Base-by-base conservation (phyloP, 1,284 basidiomycete species). In the Microbotryum intermedium region DNA sequence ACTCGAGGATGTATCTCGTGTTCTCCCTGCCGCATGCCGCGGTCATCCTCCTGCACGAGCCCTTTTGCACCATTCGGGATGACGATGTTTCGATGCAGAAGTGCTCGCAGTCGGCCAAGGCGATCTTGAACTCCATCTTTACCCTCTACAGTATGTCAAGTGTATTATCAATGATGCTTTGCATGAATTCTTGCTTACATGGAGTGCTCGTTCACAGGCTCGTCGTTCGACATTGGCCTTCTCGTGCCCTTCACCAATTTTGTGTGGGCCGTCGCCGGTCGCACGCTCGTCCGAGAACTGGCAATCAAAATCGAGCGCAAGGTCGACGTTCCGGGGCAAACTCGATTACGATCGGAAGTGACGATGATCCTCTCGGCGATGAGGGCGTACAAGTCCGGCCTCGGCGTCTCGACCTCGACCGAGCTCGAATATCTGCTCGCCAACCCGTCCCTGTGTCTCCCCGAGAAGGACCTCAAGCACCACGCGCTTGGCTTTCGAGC, bases 1-100 rank as follows among this genome's bases (percentile, higher is more conserved):
- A 63, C 20, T 50, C 61, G 2, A 50, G 50, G 10, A 53, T 59
- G 26, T 59, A 53, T 25, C 23, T 63, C n/a, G 50, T 53, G 23
- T 58, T 50, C 2, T 52, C 61, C 1, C 34, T 60, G 18, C 50
- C 55, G 6, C 50, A 63, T 49, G 62, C 60, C 25, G 49, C 54
- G 39, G 58, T 62, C 23, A 66, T 69, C 21, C 42, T 69, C 13
- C 58, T 69, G 6, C 68, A 69, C 51, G 68, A 69, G 57, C 55
- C 60, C 2, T 68, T 68, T 48, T 58, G 52, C 50, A 60, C 53
- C 29, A 29, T 47, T 30, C 49, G 45, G 8, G 63, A 59, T 6
- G 58, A 55, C 23, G 63, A 65, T 42, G 51, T 61, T 25, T 58
- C 62, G 23, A 65, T 62, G 65, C 23, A 45, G 26, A 56, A 59